Percentiles rank a stretch among this genome's conserved stretches.
Conservation (phyloP, 2,329 filamentous ascomycete species). For the Claviceps sp. region DNA sequence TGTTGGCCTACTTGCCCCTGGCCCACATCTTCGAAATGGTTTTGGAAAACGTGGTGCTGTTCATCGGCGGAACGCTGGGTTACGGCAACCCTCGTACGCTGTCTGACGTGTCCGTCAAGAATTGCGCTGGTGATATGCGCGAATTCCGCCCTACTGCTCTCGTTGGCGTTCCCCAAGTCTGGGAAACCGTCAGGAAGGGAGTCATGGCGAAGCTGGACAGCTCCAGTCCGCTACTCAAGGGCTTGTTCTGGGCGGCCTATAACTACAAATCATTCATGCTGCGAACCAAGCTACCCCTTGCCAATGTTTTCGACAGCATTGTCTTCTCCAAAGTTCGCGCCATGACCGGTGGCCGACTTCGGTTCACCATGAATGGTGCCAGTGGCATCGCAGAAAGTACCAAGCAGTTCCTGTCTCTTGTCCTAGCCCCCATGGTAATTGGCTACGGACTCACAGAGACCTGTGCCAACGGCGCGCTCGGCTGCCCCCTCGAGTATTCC, state of each 20-base stretch:
- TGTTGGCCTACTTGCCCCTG: constrained; percentile 85
- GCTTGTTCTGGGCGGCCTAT: constrained; percentile 62
- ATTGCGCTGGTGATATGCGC: constrained; percentile 87
- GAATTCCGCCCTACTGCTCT: constrained; percentile 83
- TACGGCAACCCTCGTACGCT: constrained; percentile 87
- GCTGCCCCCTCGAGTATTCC: constrained; percentile 76
- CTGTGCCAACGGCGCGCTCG: constrained; percentile 67
- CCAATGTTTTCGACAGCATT: constrained; percentile 59
- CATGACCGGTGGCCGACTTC: constrained; percentile 74
- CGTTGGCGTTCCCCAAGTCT: constrained; percentile 89
- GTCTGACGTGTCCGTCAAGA: constrained; percentile 71
- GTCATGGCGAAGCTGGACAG: constrained; percentile 67
- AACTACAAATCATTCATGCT: constrained; percentile 47
- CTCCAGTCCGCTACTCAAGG: constrained; percentile 54
- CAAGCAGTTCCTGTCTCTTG: constrained; percentile 79
- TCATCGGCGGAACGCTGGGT: constrained; percentile 81
- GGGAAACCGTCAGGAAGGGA: constrained; percentile 96
- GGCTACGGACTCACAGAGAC: constrained; percentile 96
- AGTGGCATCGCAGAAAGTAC: constrained; percentile 83
- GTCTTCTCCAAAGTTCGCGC: constrained; percentile 90
- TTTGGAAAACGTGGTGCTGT: constrained; percentile 82
- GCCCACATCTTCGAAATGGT: constrained; percentile 96
- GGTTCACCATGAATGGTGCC: constrained; percentile 88
- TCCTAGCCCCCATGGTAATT: constrained; percentile 84
- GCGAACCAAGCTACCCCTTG: constrained; percentile 47